phyloP scores from a whole-genome alignment of 257 asterid genomes.

The Jaltomata sinuosa region DNA sequence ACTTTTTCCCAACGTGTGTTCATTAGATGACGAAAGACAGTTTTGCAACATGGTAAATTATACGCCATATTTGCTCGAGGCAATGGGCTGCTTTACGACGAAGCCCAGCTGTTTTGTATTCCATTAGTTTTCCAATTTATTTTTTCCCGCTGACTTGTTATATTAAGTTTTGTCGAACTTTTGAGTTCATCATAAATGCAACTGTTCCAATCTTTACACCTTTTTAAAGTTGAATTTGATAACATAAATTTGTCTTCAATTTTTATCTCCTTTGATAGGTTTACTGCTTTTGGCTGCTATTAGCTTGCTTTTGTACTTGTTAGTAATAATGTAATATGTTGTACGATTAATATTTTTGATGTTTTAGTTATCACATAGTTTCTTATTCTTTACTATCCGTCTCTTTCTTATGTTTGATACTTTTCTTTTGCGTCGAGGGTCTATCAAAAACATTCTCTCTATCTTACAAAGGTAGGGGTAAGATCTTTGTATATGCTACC shows the following conservation, averaged over 20 bases:
- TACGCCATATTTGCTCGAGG: slow-evolving; percentile 25
- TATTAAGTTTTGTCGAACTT: slow-evolving; percentile 28
- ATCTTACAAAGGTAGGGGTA: neutral
- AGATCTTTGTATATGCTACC: too few species aligned
- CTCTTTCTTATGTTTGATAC: neutral
- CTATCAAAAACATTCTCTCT: neutral
- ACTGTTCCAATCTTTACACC: slow-evolving; percentile 10
- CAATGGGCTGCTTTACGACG: neutral
- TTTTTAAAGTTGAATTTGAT: slow-evolving; percentile 6
- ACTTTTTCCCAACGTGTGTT: slow-evolving; percentile 29
- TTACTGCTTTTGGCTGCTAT: neutral
- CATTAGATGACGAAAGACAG: slow-evolving; percentile 7
- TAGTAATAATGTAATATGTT: neutral
- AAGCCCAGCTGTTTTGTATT: slow-evolving; percentile 19
- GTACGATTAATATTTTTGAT: neutral
- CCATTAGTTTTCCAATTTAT: slow-evolving; percentile 29
- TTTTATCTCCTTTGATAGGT: neutral
- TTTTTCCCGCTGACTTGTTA: slow-evolving; percentile 17
- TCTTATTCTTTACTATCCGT: neutral
- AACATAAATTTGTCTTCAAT: neutral
- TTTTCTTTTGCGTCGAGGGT: neutral
- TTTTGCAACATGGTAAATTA: slow-evolving; percentile 27
- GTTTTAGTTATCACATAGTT: neutral
- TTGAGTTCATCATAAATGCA: slow-evolving; percentile 41
- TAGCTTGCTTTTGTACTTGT: neutral